Percentiles rank a stretch among this genome's conserved stretches.
phyloP scores from a whole-genome alignment of 257 asterid species.

The Solanum etuberosum region DNA sequence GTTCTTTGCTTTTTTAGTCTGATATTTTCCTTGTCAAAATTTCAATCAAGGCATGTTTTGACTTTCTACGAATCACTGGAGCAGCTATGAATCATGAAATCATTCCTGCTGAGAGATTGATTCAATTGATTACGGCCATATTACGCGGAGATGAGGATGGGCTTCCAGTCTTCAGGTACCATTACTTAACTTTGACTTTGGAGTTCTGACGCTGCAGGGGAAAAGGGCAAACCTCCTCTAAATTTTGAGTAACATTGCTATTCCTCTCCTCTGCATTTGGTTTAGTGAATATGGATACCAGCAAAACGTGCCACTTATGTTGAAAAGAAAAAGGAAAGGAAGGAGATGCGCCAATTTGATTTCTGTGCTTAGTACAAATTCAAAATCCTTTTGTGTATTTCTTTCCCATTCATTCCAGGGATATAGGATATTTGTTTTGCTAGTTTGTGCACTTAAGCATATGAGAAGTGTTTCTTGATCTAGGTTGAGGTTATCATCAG shows the following conservation, averaged over 20 bases:
- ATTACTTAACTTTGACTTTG: background rate
- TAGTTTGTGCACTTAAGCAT: background rate
- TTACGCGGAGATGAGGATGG: conserved; percentile 43
- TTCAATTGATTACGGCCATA: conserved; percentile 48
- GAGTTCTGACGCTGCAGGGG: background rate
- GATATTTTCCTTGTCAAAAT: conserved; percentile 1
- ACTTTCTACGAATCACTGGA: conserved; percentile 63
- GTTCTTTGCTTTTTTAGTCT: background rate
- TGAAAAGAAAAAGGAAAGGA: background rate
- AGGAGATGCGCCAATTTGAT: background rate
- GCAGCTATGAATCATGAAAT: conserved; percentile 45
- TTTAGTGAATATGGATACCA: background rate
- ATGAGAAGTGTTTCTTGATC: background rate
- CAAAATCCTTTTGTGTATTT: background rate
- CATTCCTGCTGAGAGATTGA: conserved; percentile 58
- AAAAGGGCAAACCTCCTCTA: background rate
- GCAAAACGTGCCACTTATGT: background rate
- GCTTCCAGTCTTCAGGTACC: conserved; percentile 60
- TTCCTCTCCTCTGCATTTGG: background rate
- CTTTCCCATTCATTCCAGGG: background rate
- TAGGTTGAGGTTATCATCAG: background rate
- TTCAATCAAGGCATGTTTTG: conserved; percentile 82
- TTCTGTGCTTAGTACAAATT: background rate
- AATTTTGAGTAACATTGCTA: background rate
- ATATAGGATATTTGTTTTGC: background rate